Conservation (phyloP, 2,329 filamentous ascomycete genomes). For the Amesomyces nigricolor region DNA sequence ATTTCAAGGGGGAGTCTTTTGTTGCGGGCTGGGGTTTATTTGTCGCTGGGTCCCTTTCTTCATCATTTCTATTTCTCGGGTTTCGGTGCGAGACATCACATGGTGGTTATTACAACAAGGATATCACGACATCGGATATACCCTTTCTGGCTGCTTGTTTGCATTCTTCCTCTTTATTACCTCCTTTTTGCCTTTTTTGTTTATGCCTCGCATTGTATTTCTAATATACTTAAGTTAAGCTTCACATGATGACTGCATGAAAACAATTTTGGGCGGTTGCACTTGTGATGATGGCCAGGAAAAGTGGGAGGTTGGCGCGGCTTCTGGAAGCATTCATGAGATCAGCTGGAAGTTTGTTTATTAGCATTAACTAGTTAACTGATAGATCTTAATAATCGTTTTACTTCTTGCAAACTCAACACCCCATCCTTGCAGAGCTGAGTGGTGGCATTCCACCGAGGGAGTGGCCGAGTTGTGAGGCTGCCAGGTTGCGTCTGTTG, state of each 20-base stretch:
- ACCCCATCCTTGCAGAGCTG: too few species aligned
- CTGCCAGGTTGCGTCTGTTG: neutral
- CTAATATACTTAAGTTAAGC: neutral
- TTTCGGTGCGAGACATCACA: neutral
- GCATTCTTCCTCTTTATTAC: neutral
- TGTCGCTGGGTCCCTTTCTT: too few species aligned
- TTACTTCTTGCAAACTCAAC: too few species aligned
- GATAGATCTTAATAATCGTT: neutral
- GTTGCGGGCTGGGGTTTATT: too few species aligned
- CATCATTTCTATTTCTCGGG: too few species aligned
- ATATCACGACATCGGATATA: slow-evolving; percentile 3
- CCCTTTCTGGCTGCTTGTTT: slow-evolving; percentile 1
- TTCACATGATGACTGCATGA: slow-evolving; percentile 5
- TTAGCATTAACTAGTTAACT: neutral
- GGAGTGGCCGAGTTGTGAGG: neutral
- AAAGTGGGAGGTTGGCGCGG: too few species aligned
- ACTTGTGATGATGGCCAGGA: too few species aligned
- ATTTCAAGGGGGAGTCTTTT: too few species aligned
- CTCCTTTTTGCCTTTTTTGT: neutral
- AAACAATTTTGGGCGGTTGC: neutral
- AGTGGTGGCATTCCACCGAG: neutral
- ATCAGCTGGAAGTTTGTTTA: neutral
- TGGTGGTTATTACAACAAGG: neutral
- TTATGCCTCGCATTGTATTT: neutral
- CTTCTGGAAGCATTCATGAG: too few species aligned